phyloP scores from a whole-genome alignment of 345 rosid species.

The Eucalyptus sp. region DNA sequence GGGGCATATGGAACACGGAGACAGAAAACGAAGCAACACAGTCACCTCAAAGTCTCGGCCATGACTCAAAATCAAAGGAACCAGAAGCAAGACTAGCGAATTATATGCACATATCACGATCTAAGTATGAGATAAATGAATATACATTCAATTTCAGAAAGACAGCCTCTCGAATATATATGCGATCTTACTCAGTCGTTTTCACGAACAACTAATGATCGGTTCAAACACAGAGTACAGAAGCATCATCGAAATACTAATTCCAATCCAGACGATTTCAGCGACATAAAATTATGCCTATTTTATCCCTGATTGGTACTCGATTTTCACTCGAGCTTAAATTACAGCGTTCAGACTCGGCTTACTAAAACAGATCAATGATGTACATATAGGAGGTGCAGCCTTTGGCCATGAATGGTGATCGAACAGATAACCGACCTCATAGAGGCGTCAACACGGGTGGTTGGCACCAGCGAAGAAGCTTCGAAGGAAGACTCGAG shows the following conservation, averaged over 20 bases:
- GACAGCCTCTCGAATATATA: neutral
- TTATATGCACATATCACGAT: neutral
- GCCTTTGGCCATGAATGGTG: too few species aligned
- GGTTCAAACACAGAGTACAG: neutral
- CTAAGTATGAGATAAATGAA: neutral
- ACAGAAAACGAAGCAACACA: neutral
- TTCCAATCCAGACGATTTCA: neutral
- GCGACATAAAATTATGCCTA: neutral
- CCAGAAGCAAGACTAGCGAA: neutral
- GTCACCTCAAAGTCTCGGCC: fast-evolving
- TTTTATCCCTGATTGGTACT: too few species aligned
- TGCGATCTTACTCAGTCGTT: fast-evolving
- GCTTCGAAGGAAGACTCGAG: too few species aligned
- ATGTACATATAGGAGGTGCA: too few species aligned
- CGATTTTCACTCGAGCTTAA: too few species aligned
- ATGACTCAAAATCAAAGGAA: neutral
- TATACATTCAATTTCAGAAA: neutral
- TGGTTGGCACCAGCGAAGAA: too few species aligned
- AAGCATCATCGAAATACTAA: neutral
- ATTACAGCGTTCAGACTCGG: fast-evolving
- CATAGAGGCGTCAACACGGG: fast-evolving
- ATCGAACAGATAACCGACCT: too few species aligned
- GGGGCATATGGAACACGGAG: fast-evolving
- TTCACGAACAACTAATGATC: neutral
- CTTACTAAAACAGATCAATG: too few species aligned